These are phyloP conservation scores for Ustilago loliicola DNA, from an alignment of 1,284 basidiomycete species.

Conservation along the genomic window DNA sequence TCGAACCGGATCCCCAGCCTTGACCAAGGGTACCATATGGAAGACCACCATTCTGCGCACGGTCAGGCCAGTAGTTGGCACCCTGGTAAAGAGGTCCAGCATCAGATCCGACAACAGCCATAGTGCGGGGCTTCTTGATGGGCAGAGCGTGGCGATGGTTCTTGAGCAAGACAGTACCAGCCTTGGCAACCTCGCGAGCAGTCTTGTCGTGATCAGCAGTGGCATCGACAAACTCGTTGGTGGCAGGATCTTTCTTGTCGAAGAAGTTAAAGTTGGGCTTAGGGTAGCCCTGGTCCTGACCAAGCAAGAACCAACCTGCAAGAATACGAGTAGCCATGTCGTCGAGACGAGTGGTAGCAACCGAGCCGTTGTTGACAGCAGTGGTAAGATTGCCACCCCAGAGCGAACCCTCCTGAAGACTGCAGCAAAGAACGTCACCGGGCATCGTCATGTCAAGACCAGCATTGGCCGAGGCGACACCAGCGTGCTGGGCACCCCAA, in stretches of 20 bases:
- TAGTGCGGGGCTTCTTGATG: constrained; percentile 48
- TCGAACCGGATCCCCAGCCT: constrained; percentile 80
- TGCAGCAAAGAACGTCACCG: constrained; percentile 56
- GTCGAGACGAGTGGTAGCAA: constrained; percentile 75
- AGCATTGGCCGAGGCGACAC: constrained; percentile 73
- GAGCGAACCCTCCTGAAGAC: constrained; percentile 30
- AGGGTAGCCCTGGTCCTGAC: constrained; percentile 66
- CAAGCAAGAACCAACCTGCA: constrained; percentile 71
- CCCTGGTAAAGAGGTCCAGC: constrained; percentile 79
- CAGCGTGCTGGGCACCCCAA: constrained; percentile 59
- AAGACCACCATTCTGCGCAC: constrained; percentile 70
- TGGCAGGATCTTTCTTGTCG: constrained; percentile 49
- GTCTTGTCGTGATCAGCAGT: constrained; percentile 79
- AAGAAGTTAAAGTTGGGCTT: constrained; percentile 62
- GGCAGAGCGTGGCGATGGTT: constrained; percentile 72
- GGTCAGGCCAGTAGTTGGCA: constrained; percentile 80
- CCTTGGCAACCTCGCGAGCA: constrained; percentile 81
- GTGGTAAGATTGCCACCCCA: constrained; percentile 74
- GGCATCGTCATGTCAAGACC: constrained; percentile 78
- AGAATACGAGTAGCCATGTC: constrained; percentile 72
- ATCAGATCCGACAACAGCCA: constrained; percentile 72
- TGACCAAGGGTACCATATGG: constrained; percentile 80
- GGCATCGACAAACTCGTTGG: constrained; percentile 78
- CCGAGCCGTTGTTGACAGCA: constrained; percentile 79
- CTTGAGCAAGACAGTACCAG: constrained; percentile 81